Evolutionary conservation across 2,329 filamentous ascomycete species (phyloP), one percentile per base, ranked within the genome.

Genomic region (Ophiosphaerella korrae): DNA sequence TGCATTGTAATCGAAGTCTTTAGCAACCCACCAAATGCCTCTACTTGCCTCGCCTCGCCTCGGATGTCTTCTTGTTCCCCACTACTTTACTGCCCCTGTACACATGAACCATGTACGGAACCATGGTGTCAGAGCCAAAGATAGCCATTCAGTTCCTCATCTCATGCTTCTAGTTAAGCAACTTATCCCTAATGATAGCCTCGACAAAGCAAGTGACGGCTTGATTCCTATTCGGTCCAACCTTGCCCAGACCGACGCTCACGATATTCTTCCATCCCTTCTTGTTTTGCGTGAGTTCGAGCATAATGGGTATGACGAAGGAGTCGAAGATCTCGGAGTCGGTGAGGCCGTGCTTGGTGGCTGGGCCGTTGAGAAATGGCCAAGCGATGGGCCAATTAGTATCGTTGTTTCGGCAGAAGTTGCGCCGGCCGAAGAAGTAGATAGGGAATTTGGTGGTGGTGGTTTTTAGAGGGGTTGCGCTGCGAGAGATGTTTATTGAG

Each of bases 371-470:
- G 16, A 69, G 53, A 2, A 58, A 42, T 3, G 40, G 31, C 62
- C 61, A 67, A 23, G 92, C 94, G 45, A 87, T 84, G 60, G 87
- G 88, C 63, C 84, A 86, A 67, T 97, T 89, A 76, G 97, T 92
- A 75, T 94, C 96, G 75, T 97, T 95, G 74, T 92, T 93, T 81
- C 93, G 97, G 5, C 88, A 87, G 75, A 96, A 97, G 76, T 96
- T 96, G 69, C 90, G 42, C 34, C 57, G 62, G 29, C 67, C 64
- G 38, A 71, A 63, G 62, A 70, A 70, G 40, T 60, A 58, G 42
- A 62, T 56, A 4, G 58, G 53, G 7, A 23, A 33, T 9, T 42
- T 21, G 13, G 50, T 52, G 13, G 50, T 52, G 13, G 50, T 29
- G 1, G 52, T 4, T 7, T 37, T 24, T 7, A 65, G 36, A 7